These are phyloP conservation scores for Lasiodiplodia sp. DNA, from an alignment of 2,329 filamentous ascomycete species.

Conservation along the genomic window DNA sequence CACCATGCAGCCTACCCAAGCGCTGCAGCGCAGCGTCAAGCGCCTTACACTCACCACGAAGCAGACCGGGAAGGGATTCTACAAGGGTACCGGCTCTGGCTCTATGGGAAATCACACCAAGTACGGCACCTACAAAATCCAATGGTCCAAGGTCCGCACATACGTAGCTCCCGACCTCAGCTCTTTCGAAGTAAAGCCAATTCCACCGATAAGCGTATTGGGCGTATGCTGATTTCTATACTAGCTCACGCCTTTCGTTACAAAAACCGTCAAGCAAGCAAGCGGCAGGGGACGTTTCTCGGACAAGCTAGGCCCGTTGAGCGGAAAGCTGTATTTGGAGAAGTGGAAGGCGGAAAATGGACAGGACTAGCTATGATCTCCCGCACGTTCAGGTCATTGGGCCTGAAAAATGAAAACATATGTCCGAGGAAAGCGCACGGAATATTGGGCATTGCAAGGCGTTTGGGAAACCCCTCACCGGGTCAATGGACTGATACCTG, in stretches of 20 bases:
- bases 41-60: slow-evolving; percentile 89
- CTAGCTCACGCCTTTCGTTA: slow-evolving; percentile 82
- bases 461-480: slow-evolving; percentile 8
- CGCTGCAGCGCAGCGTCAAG: slow-evolving; percentile 72
- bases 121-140: slow-evolving; percentile 82
- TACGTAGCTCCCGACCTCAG: slow-evolving; percentile 80
- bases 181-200: slow-evolving; percentile 70
- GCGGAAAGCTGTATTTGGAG: slow-evolving; percentile 41
- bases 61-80: slow-evolving; percentile 90
- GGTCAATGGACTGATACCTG: slow-evolving; percentile 9
- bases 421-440: neutral
- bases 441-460: slow-evolving; percentile 23
- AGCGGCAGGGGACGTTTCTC: slow-evolving; percentile 31
- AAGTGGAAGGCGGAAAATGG: slow-evolving; percentile 45
- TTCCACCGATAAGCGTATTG: neutral
- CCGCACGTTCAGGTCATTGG: neutral
- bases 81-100: slow-evolving; percentile 93
- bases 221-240: slow-evolving; percentile 13
- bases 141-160: slow-evolving; percentile 88
- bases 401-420: neutral
- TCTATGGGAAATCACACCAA: slow-evolving; percentile 86
- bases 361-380: neutral
- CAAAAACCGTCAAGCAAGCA: slow-evolving; percentile 44
- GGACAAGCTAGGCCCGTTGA: slow-evolving; percentile 40
- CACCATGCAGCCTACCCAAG: slow-evolving; percentile 72